phyloP scores from a whole-genome alignment of 129 eudicot genomes.

The Pittosporum tobira region DNA sequence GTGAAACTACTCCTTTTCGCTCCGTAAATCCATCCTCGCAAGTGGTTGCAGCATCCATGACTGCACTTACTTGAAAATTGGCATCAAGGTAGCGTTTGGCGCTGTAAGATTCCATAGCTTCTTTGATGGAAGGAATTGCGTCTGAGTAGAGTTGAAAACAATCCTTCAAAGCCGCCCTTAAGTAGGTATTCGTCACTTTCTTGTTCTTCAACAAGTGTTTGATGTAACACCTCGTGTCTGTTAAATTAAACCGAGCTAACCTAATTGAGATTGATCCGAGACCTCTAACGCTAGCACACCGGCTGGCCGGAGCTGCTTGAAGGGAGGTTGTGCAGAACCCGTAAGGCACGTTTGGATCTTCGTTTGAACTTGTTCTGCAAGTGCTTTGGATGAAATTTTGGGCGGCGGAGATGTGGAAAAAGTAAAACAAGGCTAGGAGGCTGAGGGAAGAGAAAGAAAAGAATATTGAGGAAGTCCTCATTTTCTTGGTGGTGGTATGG shows the following conservation, averaged over 20 bases:
- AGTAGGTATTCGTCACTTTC: conserved; percentile 19
- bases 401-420: conserved; percentile 10
- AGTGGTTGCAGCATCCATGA: conserved; percentile 52
- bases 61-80: conserved; percentile 36
- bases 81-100: conserved; percentile 32
- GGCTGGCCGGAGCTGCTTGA: conserved; percentile 46
- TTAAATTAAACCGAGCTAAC: conserved; percentile 37
- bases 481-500: background rate
- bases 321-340: conserved; percentile 56
- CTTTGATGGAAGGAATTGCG: conserved; percentile 32
- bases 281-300: conserved; percentile 34
- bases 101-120: conserved; percentile 40
- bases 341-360: conserved; percentile 43
- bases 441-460: conserved; percentile 18
- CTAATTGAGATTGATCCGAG: conserved; percentile 59
- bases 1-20: conserved; percentile 40
- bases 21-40: conserved; percentile 70
- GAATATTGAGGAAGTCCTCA: conserved; percentile 10
- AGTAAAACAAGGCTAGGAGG: conserved; percentile 10
- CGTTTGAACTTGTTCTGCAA: conserved; percentile 33
- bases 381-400: conserved; percentile 36
- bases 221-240: conserved; percentile 44
- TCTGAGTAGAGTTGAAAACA: conserved; percentile 60
- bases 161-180: conserved; percentile 31
- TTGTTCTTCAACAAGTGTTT: conserved; percentile 13